phyloP scores from a whole-genome alignment of 257 asterid species.

The Euphrasia confusa region DNA sequence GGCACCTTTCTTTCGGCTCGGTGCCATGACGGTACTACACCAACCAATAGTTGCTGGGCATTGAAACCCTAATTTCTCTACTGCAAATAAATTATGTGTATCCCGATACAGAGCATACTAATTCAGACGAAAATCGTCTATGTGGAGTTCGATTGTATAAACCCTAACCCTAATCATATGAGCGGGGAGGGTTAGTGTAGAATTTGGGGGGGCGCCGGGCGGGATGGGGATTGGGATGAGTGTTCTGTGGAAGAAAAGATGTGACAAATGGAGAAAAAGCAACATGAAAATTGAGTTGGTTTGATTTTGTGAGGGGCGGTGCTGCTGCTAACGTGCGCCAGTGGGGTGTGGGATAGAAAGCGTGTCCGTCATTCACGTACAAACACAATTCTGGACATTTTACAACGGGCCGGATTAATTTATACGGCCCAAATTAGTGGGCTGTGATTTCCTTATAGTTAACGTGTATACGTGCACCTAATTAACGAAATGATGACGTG shows the following conservation, averaged over 20 bases:
- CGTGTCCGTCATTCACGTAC: not conserved
- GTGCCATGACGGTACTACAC: conserved; percentile 54
- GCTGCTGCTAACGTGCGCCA: conserved; percentile 45
- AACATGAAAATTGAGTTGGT: conserved; percentile 27
- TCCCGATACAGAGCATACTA: not conserved
- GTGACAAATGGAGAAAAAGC: conserved; percentile 12
- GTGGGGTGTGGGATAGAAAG: conserved; percentile 22
- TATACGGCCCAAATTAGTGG: not conserved
- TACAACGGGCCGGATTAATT: conserved; percentile 14
- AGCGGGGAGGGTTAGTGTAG: conserved; percentile 27
- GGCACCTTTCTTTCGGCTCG: conserved; percentile 66
- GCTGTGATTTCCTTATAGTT: not conserved
- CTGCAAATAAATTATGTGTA: conserved; percentile 20
- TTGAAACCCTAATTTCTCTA: conserved; percentile 40
- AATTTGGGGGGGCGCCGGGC: conserved; percentile 19
- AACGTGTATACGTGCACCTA: no score
- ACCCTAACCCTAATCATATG: conserved; percentile 35
- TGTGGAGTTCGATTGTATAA: conserved; percentile 18
- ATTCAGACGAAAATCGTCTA: not conserved
- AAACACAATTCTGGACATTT: not conserved
- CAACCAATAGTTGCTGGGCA: conserved; percentile 36
- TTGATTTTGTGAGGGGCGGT: conserved; percentile 12
- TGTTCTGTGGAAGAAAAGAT: conserved; percentile 32
- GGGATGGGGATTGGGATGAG: conserved; percentile 17
- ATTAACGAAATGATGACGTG: no score